These are phyloP conservation scores for Purshia tridentata DNA, from an alignment of 306 rosid species.

Conservation along the genomic window DNA sequence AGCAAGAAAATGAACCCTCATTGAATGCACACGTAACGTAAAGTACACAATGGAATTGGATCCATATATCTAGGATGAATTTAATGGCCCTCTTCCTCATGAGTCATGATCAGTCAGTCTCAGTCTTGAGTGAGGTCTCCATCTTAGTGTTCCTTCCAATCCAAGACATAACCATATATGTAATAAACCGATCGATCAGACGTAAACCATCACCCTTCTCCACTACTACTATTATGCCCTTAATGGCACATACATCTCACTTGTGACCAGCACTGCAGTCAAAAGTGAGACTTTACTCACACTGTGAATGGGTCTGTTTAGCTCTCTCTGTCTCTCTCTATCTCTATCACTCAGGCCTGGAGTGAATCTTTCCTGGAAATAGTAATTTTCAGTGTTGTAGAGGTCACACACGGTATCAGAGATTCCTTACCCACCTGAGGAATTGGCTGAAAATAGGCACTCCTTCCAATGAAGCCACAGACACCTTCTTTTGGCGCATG, in stretches of 20 bases:
- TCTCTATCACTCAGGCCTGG: background rate
- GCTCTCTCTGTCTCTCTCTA: no score
- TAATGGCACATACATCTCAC: no score
- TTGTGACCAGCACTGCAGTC: constrained; percentile 10
- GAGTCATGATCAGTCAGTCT: no score
- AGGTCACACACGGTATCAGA: constrained; percentile 26
- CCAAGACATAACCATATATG: no score
- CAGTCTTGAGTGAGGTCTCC: no score
- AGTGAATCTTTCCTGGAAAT: constrained; percentile 11
- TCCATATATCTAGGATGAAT: background rate
- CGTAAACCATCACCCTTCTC: no score
- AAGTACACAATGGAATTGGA: background rate
- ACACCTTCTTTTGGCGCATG: background rate
- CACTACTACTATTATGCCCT: no score
- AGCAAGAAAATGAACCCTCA: constrained; percentile 7
- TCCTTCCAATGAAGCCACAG: constrained; percentile 5
- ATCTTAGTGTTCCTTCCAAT: no score
- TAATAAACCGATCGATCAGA: no score
- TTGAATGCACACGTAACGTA: background rate
- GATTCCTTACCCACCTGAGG: constrained; percentile 31
- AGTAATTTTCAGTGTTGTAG: background rate
- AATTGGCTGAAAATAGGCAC: constrained; percentile 2
- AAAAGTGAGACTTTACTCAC: constrained; percentile 4
- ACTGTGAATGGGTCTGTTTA: constrained; percentile 3
- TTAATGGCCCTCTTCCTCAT: background rate